Conservation (phyloP, 441 rosid genomes). For the Gossypium trilobum region DNA sequence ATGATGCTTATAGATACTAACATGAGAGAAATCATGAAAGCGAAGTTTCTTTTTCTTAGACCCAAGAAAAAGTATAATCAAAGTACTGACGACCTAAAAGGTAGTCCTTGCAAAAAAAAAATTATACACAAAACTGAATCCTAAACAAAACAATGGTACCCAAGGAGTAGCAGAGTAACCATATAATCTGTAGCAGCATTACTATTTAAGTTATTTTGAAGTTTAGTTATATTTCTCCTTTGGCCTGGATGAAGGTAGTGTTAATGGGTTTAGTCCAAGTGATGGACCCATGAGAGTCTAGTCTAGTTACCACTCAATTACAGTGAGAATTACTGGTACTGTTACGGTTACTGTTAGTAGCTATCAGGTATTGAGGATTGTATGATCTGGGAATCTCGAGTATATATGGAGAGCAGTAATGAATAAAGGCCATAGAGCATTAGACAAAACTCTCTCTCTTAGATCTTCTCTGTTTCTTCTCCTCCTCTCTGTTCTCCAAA, state of each 20-base stretch:
- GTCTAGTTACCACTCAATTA: not conserved
- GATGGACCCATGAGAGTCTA: not conserved
- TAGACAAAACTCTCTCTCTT: not conserved
- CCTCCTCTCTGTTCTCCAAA: not conserved
- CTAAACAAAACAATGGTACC: not conserved
- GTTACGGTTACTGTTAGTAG: not conserved
- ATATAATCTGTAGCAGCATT: not conserved
- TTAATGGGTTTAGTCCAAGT: not conserved
- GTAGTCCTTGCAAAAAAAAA: not conserved
- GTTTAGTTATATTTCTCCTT: not conserved
- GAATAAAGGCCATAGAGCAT: not conserved
- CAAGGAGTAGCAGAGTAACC: not conserved
- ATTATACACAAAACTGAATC: not conserved
- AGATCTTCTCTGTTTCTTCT: not conserved
- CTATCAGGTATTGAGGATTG: not conserved
- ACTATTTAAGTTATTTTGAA: not conserved
- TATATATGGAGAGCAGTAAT: not conserved
- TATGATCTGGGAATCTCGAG: not conserved
- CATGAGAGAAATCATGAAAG: not conserved
- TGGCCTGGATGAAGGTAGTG: not conserved
- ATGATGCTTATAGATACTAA: not conserved
- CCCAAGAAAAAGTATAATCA: not conserved
- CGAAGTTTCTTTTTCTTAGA: not conserved
- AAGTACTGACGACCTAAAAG: not conserved
- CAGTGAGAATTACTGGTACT: not conserved